Evolutionary conservation across 1,139 yeast species (phyloP).

Genomic region (Candida albicans): DNA sequence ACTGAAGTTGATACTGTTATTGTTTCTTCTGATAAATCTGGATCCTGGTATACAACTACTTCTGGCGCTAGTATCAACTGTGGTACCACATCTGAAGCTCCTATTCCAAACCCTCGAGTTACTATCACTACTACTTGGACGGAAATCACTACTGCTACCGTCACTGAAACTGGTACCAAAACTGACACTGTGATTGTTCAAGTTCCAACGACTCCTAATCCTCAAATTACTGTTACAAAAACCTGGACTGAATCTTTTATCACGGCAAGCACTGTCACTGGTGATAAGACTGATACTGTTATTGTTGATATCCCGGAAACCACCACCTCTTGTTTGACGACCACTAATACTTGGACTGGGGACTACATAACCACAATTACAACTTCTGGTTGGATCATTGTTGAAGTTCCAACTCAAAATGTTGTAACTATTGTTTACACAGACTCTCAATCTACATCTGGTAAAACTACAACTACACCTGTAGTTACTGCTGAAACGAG

Average conservation of each 20-base stretch:
- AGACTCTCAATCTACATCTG: too few species aligned
- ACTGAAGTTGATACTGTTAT: slow-evolving; percentile 13
- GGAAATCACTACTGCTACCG: slow-evolving; percentile 7
- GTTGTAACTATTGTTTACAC: too few species aligned
- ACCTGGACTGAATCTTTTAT: slow-evolving; percentile 1
- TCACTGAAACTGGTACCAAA: background rate
- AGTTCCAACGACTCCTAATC: slow-evolving; percentile 5
- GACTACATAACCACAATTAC: slow-evolving; percentile 1
- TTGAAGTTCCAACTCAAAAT: slow-evolving; percentile 2
- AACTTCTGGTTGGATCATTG: background rate
- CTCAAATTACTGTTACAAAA: slow-evolving; percentile 5
- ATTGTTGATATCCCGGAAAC: slow-evolving; percentile 1
- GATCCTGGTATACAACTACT: slow-evolving; percentile 5
- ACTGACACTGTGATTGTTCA: slow-evolving; percentile 7
- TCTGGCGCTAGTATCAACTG: background rate
- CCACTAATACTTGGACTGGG: slow-evolving; percentile 6
- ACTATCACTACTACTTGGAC: slow-evolving; percentile 6
- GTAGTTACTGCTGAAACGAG: too few species aligned
- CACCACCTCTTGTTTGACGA: background rate
- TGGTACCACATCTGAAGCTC: slow-evolving; percentile 5
- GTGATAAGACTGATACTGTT: background rate
- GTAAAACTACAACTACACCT: too few species aligned
- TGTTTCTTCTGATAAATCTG: slow-evolving; percentile 2
- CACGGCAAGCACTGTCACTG: background rate
- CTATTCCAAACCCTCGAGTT: slow-evolving; percentile 5